Conservation (phyloP, 2,329 filamentous ascomycete genomes). For the Aureobasidium sp. region DNA sequence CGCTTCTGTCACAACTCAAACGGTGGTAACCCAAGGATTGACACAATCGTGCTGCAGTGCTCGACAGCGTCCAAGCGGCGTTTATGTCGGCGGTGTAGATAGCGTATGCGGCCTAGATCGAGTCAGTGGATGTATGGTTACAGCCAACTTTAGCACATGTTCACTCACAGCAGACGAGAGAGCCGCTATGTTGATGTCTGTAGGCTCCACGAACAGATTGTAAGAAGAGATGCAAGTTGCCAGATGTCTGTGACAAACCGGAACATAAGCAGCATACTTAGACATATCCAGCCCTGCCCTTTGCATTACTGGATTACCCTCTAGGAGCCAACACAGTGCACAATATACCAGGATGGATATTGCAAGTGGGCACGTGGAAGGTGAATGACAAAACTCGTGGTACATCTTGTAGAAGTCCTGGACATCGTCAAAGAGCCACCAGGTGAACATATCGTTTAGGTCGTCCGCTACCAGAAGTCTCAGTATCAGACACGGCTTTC, state of each 20-base stretch:
- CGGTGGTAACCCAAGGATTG: slow-evolving; percentile 40
- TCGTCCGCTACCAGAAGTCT: neutral
- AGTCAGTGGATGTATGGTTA: neutral
- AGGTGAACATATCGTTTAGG: neutral
- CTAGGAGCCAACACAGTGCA: slow-evolving; percentile 11
- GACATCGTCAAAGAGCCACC: slow-evolving; percentile 10
- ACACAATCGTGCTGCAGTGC: slow-evolving; percentile 50
- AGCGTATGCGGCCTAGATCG: neutral
- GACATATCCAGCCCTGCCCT: neutral
- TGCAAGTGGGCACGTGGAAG: slow-evolving; percentile 11
- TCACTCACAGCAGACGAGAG: neutral
- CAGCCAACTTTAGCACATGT: no score
- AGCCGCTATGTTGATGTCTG: slow-evolving; percentile 5
- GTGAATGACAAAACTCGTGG: slow-evolving; percentile 13
- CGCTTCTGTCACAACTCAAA: slow-evolving; percentile 12
- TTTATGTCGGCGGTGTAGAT: slow-evolving; percentile 50
- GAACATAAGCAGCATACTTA: neutral
- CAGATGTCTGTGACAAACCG: neutral
- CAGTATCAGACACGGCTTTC: neutral
- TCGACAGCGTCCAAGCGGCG: slow-evolving; percentile 55
- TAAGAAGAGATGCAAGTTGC: neutral
- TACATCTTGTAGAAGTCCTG: neutral
- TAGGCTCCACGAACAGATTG: neutral
- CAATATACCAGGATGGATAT: slow-evolving; percentile 14
- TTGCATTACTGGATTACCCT: neutral